Base-by-base conservation (phyloP, 768 basidiomycete genomes). In the Russula ochroleuca region DNA sequence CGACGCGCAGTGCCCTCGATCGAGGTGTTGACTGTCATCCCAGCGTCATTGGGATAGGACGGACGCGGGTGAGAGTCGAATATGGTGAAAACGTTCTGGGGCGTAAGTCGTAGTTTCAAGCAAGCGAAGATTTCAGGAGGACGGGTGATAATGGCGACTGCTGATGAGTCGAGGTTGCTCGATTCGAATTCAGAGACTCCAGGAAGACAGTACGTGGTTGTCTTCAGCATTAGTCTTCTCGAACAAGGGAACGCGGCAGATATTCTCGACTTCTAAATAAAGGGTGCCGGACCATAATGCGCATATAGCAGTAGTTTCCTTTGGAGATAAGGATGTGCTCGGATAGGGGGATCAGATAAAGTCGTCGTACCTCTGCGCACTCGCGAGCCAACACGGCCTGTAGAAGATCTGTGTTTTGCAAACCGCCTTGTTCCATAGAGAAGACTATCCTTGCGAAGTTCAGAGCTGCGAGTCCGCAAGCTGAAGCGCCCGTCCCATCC, bases 41-140 rank as follows among this genome's bases (percentile, higher is more conserved):
- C 87, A 2, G 85, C 80, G 7, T 87, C 87, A 35, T 78, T 64
- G 0, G 86, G 83, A 67, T 87, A 81, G 21, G 68, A 59, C 0
- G 83, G 79, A 13, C 87, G 79, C 7, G 84, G 79, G 69, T 88
- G 87, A 3, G 86, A 86, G 73, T 88, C 87, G 63, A 88, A 88
- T 48, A 88, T 73, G 48, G 82, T 77, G 67, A 83, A 87, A 17
- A 83, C 71, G 25, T 74, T 70, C n/a, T 56, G 43, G 2, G 52
- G 35, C 7, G 58, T 37, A 19, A 57, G 68, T 38, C 65, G 57
- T 43, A 78, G 67, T 63, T 74, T 77, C 64, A 85, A 69, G 69
- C 84, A 82, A 19, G 81, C 77, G 14, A 88, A 71, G 57, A 88
- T 87, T 69, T 88, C 88, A 0, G 88, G 87, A 40, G 87, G 85